These are phyloP conservation scores for Calonectria crousiana DNA, from an alignment of 2,329 filamentous ascomycete genomes.

Conservation along the genomic window DNA sequence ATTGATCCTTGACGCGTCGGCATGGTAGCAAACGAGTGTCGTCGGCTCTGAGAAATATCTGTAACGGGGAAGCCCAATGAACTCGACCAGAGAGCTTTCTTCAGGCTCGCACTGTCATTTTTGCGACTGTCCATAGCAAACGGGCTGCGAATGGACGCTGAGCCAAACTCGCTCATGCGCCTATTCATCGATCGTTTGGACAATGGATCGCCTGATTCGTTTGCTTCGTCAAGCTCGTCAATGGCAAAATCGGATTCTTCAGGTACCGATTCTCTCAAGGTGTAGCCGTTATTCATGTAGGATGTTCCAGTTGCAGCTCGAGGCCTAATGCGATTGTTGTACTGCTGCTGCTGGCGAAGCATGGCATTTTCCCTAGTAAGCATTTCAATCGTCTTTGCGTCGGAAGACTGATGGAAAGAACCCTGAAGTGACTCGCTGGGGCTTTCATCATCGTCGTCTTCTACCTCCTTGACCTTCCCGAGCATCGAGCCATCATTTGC, in stretches of 20 bases:
- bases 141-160: slow-evolving; percentile 59
- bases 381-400: slow-evolving; percentile 73
- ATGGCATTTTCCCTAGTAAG: slow-evolving; percentile 73
- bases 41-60: slow-evolving; percentile 78
- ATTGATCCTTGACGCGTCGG: slow-evolving; percentile 74
- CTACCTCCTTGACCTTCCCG: slow-evolving; percentile 78
- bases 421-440: slow-evolving; percentile 62
- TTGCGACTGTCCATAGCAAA: slow-evolving; percentile 71
- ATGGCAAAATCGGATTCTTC: slow-evolving; percentile 80
- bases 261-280: slow-evolving; percentile 69
- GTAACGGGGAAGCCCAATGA: slow-evolving; percentile 74
- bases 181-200: slow-evolving; percentile 61
- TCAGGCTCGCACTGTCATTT: slow-evolving; percentile 68
- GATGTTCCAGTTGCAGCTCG: slow-evolving; percentile 68
- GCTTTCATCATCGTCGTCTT: slow-evolving; percentile 74
- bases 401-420: slow-evolving; percentile 65
- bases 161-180: slow-evolving; percentile 70
- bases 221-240: slow-evolving; percentile 75
- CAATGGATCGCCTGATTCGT: slow-evolving; percentile 62
- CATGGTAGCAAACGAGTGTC: slow-evolving; percentile 83
- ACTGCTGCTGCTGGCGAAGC: slow-evolving; percentile 60
- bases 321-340: slow-evolving; percentile 67
- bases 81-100: slow-evolving; percentile 79
- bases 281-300: slow-evolving; percentile 69
- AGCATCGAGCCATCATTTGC: slow-evolving; percentile 72